Base-by-base conservation (phyloP, 805 yeast genomes). In the Monosporozyma servazzii region DNA sequence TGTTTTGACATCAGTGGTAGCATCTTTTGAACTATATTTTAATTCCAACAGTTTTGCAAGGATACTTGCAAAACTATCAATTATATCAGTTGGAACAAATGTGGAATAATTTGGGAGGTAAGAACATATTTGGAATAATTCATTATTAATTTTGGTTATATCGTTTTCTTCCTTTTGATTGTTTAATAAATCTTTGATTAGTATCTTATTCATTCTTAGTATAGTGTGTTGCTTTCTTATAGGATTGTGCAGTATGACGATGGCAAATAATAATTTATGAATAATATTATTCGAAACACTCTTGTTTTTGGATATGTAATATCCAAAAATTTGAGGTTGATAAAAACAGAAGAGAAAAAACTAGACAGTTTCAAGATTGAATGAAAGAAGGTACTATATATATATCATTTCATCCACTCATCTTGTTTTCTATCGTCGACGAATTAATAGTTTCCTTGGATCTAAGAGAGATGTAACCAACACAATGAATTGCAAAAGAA, bases 181-280 rank as follows among this genome's bases (percentile, higher is more conserved):
- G 49, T 61, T 61, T 37, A 61, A 44, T 36, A 61, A 52, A 5
- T 48, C 49, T 21, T 52, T 46, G 7, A 61, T 60, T 8, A 57
- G 56, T 17, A 61, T 59, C 47, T 51, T 56, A 43, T 54, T 56
- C 61, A 58, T 58, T 17, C 5, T 31, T 8, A 17, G 6, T 23
- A 13, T 21, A 3, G n/a, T 40, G 7, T 30, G 33, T 13, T 30
- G 33, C 33, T 30, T 5, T 4, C 6, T 25, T 6, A 15, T 5
- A 15, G 5, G 37, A 18, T 37, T 15, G 40, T 47, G 3, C 9
- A 27, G 3, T 37, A 11, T 10, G 5, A 3, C 7, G 21, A 5
- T 9, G 4, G 25, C 30, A 3, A 39, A n/a, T n/a, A n/a, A 13
- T 40, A 20, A 25, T 5, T 17, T 31, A 13, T 3, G 31, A 20